A percentile compares a stretch with the other conserved stretches of the same genome.
phyloP scores from a whole-genome alignment of 2,329 filamentous ascomycete species.

The Trichoderma koningii region DNA sequence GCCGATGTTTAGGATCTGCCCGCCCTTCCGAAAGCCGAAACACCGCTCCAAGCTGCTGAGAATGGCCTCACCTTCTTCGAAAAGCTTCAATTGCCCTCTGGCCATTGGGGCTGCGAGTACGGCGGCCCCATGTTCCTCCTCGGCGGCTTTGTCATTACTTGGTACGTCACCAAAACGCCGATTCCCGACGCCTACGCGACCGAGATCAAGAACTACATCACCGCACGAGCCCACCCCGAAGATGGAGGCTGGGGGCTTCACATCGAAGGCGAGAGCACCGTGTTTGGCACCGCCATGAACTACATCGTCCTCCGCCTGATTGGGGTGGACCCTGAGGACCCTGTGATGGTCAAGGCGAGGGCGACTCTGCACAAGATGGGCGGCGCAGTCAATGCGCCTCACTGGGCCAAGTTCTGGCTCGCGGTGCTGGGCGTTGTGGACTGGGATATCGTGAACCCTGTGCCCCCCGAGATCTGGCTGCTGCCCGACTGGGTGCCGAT shows the following conservation, averaged over 20 bases:
- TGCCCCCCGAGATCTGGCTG: conserved; percentile 91
- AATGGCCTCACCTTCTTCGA: conserved; percentile 91
- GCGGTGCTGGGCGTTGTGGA: conserved; percentile 77
- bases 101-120: conserved; percentile 97
- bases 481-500: conserved; percentile 88
- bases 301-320: conserved; percentile 80
- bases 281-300: conserved; percentile 88
- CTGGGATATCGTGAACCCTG: conserved; percentile 94
- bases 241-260: conserved; percentile 98
- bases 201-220: conserved; percentile 91
- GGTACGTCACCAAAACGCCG: conserved; percentile 86
- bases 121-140: conserved; percentile 96
- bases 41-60: conserved; percentile 71
- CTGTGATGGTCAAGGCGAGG: conserved; percentile 82
- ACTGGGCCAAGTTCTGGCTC: conserved; percentile 98
- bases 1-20: conserved; percentile 64
- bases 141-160: conserved; percentile 79
- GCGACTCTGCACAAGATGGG: conserved; percentile 81
- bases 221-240: conserved; percentile 77
- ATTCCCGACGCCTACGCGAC: conserved; percentile 77
- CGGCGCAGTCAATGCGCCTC: conserved; percentile 79
- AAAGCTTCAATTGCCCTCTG: conserved; percentile 81
- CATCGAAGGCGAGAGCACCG: conserved; percentile 88
- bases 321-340: conserved; percentile 80
- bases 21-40: conserved; percentile 68